Evolutionary conservation across 2,329 filamentous ascomycete genomes (phyloP).

Genomic region (Knufia petricola): DNA sequence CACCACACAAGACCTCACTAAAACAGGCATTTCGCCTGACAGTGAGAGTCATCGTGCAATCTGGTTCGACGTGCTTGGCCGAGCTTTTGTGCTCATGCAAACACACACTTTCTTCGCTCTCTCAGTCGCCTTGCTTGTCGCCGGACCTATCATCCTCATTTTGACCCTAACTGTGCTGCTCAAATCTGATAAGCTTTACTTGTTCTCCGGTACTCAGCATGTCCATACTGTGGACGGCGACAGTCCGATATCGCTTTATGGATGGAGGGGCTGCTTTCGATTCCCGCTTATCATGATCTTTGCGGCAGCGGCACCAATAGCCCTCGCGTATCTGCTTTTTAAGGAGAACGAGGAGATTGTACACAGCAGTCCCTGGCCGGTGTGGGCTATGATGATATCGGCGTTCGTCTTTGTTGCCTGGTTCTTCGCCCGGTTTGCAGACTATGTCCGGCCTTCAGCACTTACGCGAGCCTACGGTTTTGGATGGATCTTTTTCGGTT

Average conservation of each 20-base stretch:
- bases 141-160: slow-evolving; percentile 64
- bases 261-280: slow-evolving; percentile 73
- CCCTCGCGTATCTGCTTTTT: slow-evolving; percentile 61
- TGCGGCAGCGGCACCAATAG: slow-evolving; percentile 59
- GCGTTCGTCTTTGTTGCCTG: slow-evolving; percentile 73
- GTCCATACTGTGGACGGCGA: slow-evolving; percentile 51
- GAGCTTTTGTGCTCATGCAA: slow-evolving; percentile 65
- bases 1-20: slow-evolving; percentile 61
- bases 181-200: slow-evolving; percentile 73
- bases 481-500: slow-evolving; percentile 71
- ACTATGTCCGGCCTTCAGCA: slow-evolving; percentile 73
- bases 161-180: slow-evolving; percentile 59
- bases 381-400: slow-evolving; percentile 80
- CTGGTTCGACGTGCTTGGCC: slow-evolving; percentile 90
- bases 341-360: slow-evolving; percentile 84
- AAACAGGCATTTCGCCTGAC: slow-evolving; percentile 31
- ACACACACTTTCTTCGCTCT: slow-evolving; percentile 80
- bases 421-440: slow-evolving; percentile 69
- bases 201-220: slow-evolving; percentile 60
- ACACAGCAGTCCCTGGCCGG: slow-evolving; percentile 79
- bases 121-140: slow-evolving; percentile 72
- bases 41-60: slow-evolving; percentile 62
- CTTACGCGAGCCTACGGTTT: slow-evolving; percentile 72
- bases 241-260: slow-evolving; percentile 56
- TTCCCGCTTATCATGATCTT: slow-evolving; percentile 67